Base-by-base conservation (phyloP, 768 basidiomycete species). In the Lentinula raphanica region DNA sequence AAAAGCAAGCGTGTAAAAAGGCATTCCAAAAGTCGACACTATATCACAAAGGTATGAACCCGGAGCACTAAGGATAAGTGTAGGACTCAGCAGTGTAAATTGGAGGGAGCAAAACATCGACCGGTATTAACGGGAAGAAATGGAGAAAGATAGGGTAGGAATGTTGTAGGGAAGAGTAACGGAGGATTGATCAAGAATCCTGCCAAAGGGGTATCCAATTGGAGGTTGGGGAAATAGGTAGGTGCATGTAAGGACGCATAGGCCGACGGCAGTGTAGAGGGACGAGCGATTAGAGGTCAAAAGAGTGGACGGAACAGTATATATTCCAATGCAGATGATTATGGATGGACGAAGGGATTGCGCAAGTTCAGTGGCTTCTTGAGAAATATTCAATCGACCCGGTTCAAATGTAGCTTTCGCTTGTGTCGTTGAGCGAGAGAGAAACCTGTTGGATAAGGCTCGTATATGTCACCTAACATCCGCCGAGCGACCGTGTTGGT, bases 401-500 rank as follows among this genome's bases (percentile, higher is more conserved):
- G 51, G 28, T 53, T 36, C 3, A 32, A 27, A 56, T 45, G 25
- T 12, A 56, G 54, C 19, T 40, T n/a, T 19, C 9, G 53, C 17
- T 32, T 49, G 48, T 35, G 28, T n/a, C 36, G 23, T 15, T 39
- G 38, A 36, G 17, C 3, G 8, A 12, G 21, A 21, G 27, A 21
- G 3, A 38, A 15, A 6, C 35, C 51, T 11, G 40, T 56, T 7
- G 54, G 54, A 3, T 44, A 17, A 28, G 54, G 27, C 23, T 57
- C 56, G 39, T 53, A 44, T 6, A 36, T 11, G 25, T 57, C 56
- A 31, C 38, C 27, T n/a, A 36, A 12, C 11, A 36, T 39, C 36
- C 59, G 60, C 4, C 76, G 72, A 27, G 73, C 78, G 57, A 88
- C 73, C 4, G 86, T 88, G 65, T 76, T 71, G 8, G 87, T 89